These are phyloP conservation scores for Silene coronaria DNA, from an alignment of 179 eudicot genomes.

Conservation along the genomic window DNA sequence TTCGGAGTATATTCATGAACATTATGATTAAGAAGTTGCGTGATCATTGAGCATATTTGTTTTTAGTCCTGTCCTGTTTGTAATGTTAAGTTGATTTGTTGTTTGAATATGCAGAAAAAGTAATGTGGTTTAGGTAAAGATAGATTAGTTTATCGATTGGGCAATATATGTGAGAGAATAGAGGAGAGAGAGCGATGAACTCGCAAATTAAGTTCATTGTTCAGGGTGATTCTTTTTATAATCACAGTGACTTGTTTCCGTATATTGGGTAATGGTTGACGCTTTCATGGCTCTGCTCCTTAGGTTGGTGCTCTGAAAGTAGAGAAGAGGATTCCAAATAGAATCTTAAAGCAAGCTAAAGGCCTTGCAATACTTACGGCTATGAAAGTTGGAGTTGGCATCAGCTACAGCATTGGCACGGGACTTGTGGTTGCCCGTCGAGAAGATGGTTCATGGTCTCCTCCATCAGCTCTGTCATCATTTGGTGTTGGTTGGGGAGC, in stretches of 20 bases:
- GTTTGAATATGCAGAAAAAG: no score
- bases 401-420: slow-evolving; percentile 71
- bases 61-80: no score
- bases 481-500: slow-evolving; percentile 81
- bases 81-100: no score
- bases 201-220: no score
- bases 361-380: slow-evolving; percentile 78
- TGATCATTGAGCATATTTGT: no score
- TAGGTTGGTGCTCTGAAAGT: slow-evolving; percentile 57
- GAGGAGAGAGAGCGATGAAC: no score
- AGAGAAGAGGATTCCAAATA: slow-evolving; percentile 65
- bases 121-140: no score
- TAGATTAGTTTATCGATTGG: no score
- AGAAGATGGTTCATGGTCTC: slow-evolving; percentile 84
- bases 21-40: no score
- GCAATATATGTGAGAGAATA: no score
- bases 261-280: neutral
- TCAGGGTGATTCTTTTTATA: neutral
- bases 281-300: neutral
- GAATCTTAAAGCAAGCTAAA: slow-evolving; percentile 58
- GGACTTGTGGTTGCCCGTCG: slow-evolving; percentile 65
- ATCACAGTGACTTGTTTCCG: neutral
- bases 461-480: slow-evolving; percentile 72
- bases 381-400: slow-evolving; percentile 62
- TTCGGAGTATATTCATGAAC: no score